Evolutionary conservation across 1,139 yeast genomes (phyloP), one percentile per base, ranked within the genome.

Genomic region (Geotrichum carabidarum): DNA sequence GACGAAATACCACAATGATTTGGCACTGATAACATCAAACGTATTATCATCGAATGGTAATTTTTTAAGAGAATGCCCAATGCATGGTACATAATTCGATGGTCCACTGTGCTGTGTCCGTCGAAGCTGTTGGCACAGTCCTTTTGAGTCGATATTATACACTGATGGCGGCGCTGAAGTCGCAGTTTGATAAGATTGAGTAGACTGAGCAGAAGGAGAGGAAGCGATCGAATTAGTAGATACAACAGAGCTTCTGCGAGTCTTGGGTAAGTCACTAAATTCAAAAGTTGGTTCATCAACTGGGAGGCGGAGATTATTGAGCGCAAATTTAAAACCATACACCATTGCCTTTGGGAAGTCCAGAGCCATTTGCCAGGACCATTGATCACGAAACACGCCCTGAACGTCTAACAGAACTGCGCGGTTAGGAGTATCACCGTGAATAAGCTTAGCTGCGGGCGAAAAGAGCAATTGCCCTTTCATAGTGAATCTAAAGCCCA

Each of bases 291-390:
- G 12, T 30, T 42, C 14, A 5, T 15, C 45, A 12, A 27, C n/a
- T 41, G 43, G 35, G 11, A 18, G 17, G 53, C 14, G 36, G 18
- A 14, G 37, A 15, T 11, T 32, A 15, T 22, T 31, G 17, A 12
- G 8, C 12, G 36, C 31, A 32, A 63, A 57, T 47, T 66, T 65
- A 54, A 65, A 68, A 38, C 71, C 70, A 50, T 70, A 71, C 11
- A 71, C 60, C 50, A 67, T 66, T 6, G 71, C 61, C 3, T 55
- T 59, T 1, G 74, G 74, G 53, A 65, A 65, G 57, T 73, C 76
- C 15, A 71, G 57, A 1, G 76, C 75, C 42, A 72, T 56, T 54
- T 69, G 73, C 76, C 76, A 73, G 1, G 71, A 65, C 75, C 75
- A 73, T 44, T 68, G 70, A 27, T 68, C 69, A 7, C 65, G 60